A percentile compares a stretch with the other conserved stretches of the same genome.
phyloP scores from a whole-genome alignment of 805 yeast genomes.

The Pichia deserticola region DNA sequence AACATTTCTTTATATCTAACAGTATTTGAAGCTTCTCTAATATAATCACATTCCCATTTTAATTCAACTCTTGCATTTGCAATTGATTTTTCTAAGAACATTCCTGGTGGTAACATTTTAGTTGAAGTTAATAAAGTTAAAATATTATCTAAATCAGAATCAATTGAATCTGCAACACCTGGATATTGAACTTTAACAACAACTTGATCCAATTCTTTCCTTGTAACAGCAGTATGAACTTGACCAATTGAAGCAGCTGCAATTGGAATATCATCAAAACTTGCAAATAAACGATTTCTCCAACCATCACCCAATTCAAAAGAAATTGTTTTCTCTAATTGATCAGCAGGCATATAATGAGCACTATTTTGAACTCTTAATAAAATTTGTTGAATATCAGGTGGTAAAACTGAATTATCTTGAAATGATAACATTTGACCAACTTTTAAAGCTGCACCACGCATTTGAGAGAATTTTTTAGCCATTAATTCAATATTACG shows the following conservation, averaged over 20 bases:
- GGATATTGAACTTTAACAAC: conserved; percentile 97
- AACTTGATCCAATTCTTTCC: conserved; percentile 54
- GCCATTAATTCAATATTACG: conserved; percentile 84
- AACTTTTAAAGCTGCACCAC: conserved; percentile 96
- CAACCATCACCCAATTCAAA: conserved; percentile 73
- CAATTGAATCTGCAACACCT: conserved; percentile 89
- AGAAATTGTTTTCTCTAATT: conserved; percentile 67
- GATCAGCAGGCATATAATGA: conserved; percentile 93
- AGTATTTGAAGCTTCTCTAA: conserved; percentile 77
- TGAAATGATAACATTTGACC: conserved; percentile 98
- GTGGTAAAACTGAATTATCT: conserved; percentile 77
- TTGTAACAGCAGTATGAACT: conserved; percentile 77
- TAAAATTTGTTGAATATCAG: conserved; percentile 73
- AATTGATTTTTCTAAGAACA: conserved; percentile 84
- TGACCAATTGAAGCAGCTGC: conserved; percentile 99
- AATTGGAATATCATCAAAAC: conserved; percentile 81
- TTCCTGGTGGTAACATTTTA: conserved; percentile 78
- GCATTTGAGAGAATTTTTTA: conserved; percentile 81
- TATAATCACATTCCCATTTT: conserved; percentile 96
- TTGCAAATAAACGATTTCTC: conserved; percentile 57
- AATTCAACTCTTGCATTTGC: conserved; percentile 90
- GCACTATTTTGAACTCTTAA: conserved; percentile 89
- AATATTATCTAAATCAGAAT: conserved; percentile 85
- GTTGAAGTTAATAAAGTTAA: conserved; percentile 80
- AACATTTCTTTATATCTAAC: conserved; percentile 59